Evolutionary conservation across 2,329 filamentous ascomycete genomes (phyloP), one percentile per base, ranked within the genome.

Genomic region (Saccharata proteae): DNA sequence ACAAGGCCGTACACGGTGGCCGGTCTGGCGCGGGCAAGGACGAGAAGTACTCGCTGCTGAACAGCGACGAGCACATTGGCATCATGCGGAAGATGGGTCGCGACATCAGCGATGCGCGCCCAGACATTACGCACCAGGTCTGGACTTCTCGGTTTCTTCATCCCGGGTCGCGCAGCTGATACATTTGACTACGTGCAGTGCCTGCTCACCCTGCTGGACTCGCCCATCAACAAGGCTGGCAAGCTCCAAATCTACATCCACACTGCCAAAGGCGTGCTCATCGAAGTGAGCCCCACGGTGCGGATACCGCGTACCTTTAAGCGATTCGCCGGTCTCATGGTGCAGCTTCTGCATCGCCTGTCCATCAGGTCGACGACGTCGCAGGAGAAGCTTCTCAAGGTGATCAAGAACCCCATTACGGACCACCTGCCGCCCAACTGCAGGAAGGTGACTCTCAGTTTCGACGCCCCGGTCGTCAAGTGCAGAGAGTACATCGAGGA

Each of bases 1-100:
- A 94, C 69, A 92, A 92, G 55, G 82, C 90, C 1, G 80, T 82
- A 13, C 77, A 84, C 43, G 77, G 77, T 38, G 56, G 69, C 52
- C 57, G 72, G 53, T 61, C 77, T 61, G 59, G 74, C 55, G 64
- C 69, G 36, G 71, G 74, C 38, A 74, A 81, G 30, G 86, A 94
- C 48, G 88, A 94, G 55, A 96, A 96, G 59, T 98, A 93, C 61
- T 93, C 88, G 39, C 68, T 98, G 31, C 76, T 98, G 50, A 98
- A 98, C 68, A 94, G 86, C 59, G 90, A 98, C 53, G 90, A 98
- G 61, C 90, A 98, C 56, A 98, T 98, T 45, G 90, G 90, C 40
- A 81, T 96, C 43, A 93, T 98, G 85, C 80, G 90, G 51, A 98
- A 96, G 68, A 96, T 96, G 88, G 93, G 93, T 56, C 74, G 90